phyloP scores from a whole-genome alignment of 208 protist genomes.

The Trypanosoma scelopori region DNA sequence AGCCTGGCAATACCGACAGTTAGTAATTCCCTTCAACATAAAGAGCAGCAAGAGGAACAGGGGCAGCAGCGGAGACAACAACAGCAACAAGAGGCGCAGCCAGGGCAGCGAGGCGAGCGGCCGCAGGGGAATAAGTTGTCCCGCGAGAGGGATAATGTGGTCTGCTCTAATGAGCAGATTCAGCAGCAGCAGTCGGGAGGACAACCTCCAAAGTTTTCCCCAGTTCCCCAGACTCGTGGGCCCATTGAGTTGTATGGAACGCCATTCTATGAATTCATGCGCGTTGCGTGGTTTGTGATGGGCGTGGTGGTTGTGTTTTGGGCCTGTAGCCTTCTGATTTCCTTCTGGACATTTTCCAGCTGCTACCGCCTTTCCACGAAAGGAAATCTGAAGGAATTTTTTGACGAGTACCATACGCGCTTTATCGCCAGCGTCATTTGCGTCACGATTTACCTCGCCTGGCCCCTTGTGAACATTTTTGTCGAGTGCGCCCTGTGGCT shows the following conservation, averaged over 20 bases:
- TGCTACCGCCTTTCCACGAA: conserved; percentile 53
- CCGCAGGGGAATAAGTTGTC: too few relatives aligned
- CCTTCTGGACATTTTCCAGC: conserved; percentile 55
- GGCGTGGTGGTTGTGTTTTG: conserved; percentile 66
- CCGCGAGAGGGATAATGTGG: too few relatives aligned
- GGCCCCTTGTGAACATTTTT: conserved; percentile 67
- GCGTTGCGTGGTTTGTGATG: conserved; percentile 76
- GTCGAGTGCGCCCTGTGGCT: conserved; percentile 65
- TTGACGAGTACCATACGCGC: conserved; percentile 41
- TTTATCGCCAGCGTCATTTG: conserved; percentile 52
- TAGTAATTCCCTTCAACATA: conserved; percentile 34
- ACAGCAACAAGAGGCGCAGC: conserved; percentile 20
- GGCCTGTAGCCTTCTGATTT: conserved; percentile 53
- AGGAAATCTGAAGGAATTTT: conserved; percentile 63
- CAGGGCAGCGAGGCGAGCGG: conserved; percentile 2
- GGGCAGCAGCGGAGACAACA: conserved; percentile 60
- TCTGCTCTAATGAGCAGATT: too few relatives aligned
- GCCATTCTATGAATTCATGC: conserved; percentile 81
- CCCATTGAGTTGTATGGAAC: conserved; percentile 79
- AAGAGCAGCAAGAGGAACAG: conserved; percentile 58
- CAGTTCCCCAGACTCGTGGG: too few relatives aligned
- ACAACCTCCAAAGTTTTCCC: too few relatives aligned
- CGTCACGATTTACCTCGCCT: conserved; percentile 75
- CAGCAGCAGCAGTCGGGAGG: too few relatives aligned
- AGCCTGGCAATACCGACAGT: conserved; percentile 9